A percentile compares a stretch with the other conserved stretches of the same genome.
Conservation (phyloP, 2,329 filamentous ascomycete species). For the Stachybotrys chlorohalonatus region DNA sequence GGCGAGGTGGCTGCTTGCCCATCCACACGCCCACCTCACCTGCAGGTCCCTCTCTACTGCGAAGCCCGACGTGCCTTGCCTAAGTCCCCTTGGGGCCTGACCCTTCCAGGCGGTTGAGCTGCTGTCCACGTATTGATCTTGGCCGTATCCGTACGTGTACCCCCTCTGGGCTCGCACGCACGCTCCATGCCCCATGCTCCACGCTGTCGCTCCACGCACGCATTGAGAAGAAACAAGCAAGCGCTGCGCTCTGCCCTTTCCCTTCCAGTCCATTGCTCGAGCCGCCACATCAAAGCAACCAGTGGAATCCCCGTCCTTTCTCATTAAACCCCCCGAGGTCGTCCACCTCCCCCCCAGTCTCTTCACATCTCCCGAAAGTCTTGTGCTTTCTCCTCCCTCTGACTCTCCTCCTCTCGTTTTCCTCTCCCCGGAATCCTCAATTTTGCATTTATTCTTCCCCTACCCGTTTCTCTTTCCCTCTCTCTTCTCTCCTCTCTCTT, state of each 20-base stretch:
- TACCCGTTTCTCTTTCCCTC: constrained; percentile 7
- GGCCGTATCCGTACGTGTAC: too few species aligned
- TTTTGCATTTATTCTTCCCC: constrained; percentile 18
- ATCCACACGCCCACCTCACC: not conserved
- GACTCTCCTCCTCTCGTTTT: constrained; percentile 10
- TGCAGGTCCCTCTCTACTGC: too few species aligned
- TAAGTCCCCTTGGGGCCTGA: too few species aligned
- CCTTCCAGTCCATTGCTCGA: not conserved
- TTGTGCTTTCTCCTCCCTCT: constrained; percentile 9
- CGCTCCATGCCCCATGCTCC: too few species aligned
- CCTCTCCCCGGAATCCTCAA: constrained; percentile 15
- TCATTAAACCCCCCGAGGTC: constrained; percentile 1
- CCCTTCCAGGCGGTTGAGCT: too few species aligned
- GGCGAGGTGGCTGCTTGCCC: not conserved
- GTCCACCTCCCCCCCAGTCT: constrained; percentile 9
- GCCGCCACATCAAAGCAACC: not conserved
- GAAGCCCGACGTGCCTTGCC: too few species aligned
- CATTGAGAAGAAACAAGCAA: not conserved
- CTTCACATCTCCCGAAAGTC: constrained; percentile 22
- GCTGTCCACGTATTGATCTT: too few species aligned
- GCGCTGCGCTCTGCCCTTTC: not conserved
- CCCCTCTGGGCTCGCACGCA: too few species aligned
- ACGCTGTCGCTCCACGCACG: too few species aligned
- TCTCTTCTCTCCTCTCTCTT: constrained; percentile 18
- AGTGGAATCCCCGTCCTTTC: not conserved